Evolutionary conservation across 345 rosid species (phyloP).

Genomic region (Theobroma cacao): DNA sequence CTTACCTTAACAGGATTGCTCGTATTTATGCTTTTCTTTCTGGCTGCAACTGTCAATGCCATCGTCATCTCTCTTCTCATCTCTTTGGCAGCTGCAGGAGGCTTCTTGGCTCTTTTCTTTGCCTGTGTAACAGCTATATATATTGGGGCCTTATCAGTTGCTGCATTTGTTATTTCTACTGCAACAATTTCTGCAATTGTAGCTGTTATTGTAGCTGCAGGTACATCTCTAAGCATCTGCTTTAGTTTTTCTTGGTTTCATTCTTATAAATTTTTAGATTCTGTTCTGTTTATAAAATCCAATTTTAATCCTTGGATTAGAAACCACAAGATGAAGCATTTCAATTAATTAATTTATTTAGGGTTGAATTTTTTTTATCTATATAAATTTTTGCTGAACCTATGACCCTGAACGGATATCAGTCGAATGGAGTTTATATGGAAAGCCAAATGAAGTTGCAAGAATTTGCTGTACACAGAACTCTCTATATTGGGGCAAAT

Average conservation of each 20-base stretch:
- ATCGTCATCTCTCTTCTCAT: conserved; percentile 66
- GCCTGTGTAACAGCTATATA: conserved; percentile 63
- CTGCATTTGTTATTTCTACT: conserved; percentile 65
- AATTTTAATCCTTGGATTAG: background rate
- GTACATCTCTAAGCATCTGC: conserved; percentile 29
- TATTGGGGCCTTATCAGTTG: conserved; percentile 73
- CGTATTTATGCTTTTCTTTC: conserved; percentile 70
- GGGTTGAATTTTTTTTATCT: background rate
- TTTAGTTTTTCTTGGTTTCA: background rate
- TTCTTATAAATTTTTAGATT: background rate
- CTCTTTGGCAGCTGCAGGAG: conserved; percentile 85
- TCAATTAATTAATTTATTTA: background rate
- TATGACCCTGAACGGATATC: background rate
- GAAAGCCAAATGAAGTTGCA: background rate
- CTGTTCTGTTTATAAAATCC: background rate
- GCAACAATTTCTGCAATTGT: conserved; percentile 59
- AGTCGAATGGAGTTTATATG: background rate
- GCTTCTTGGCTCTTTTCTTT: conserved; percentile 81
- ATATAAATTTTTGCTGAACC: background rate
- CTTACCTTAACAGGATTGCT: conserved; percentile 69
- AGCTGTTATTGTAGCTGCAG: conserved; percentile 60
- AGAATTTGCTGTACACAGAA: background rate
- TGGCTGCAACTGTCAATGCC: conserved; percentile 77
- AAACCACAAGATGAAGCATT: background rate
- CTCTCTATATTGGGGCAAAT: background rate